Evolutionary conservation across 257 asterid species (phyloP).

Genomic region (Voacanga thouarsii): DNA sequence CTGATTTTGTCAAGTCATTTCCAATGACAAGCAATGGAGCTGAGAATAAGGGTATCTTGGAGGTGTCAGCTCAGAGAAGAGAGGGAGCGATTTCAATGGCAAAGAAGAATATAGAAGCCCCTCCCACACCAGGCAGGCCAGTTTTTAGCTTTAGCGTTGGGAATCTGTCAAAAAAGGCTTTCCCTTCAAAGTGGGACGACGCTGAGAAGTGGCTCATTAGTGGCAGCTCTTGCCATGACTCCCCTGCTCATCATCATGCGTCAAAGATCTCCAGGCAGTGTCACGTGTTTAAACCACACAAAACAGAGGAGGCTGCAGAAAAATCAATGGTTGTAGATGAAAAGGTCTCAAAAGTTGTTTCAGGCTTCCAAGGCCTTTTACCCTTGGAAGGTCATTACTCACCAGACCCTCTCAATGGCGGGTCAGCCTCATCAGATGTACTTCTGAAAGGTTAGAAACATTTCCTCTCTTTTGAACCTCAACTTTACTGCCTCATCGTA

Average conservation of each 20-base stretch:
- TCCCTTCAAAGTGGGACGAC: constrained; percentile 98
- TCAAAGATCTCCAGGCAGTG: constrained; percentile 46
- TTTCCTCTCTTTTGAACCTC: constrained; percentile 2
- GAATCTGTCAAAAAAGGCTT: constrained; percentile 51
- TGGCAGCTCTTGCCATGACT: constrained; percentile 59
- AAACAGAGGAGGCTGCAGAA: constrained; percentile 46
- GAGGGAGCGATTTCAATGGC: constrained; percentile 33
- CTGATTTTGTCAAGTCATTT: constrained; percentile 76
- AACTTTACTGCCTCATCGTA: constrained; percentile 4
- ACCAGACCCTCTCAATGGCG: constrained; percentile 37
- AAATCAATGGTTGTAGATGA: constrained; percentile 59
- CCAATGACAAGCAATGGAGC: constrained; percentile 39
- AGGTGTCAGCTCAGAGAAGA: constrained; percentile 39
- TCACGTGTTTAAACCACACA: constrained; percentile 51
- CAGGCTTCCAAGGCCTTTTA: constrained; percentile 49
- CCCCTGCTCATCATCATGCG: constrained; percentile 45
- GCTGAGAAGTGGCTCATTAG: constrained; percentile 94
- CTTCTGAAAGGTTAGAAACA: constrained; percentile 57
- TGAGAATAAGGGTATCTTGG: constrained; percentile 35
- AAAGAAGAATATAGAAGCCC: constrained; percentile 70
- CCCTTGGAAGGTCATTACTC: constrained; percentile 33
- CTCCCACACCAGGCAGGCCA: constrained; percentile 97
- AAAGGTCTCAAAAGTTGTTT: constrained; percentile 41
- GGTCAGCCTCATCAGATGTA: constrained; percentile 48
- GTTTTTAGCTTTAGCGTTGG: constrained; percentile 83